Percentiles rank a stretch among this genome's conserved stretches.
Evolutionary conservation across 1,284 basidiomycete species (phyloP).

Genomic region (Ceratobasidium sp.): DNA sequence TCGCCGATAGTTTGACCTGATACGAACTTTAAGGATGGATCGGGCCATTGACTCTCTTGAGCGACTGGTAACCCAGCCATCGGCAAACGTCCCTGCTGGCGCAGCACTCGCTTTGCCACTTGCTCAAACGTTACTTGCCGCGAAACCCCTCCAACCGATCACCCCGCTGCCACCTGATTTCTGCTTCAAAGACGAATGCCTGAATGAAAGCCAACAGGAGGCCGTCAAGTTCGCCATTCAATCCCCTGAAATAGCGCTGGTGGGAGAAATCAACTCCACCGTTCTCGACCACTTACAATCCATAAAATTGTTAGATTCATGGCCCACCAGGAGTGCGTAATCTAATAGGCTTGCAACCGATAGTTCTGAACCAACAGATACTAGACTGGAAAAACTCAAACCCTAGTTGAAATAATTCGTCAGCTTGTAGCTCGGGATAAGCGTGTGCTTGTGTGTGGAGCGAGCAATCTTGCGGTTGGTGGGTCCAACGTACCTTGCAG

Average conservation of each 20-base stretch:
- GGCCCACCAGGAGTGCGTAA: constrained; percentile 86
- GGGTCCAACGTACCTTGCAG: constrained; percentile 46
- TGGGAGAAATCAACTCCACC: not conserved
- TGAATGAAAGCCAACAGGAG: constrained; percentile 87
- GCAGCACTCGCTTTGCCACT: constrained; percentile 54
- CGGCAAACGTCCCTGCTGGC: constrained; percentile 1
- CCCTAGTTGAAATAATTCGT: constrained; percentile 88
- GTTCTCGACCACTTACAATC: not conserved
- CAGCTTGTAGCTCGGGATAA: constrained; percentile 70
- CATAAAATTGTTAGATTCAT: constrained; percentile 68
- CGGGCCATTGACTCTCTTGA: constrained; percentile 76
- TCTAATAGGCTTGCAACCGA: too few relatives aligned
- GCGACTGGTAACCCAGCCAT: constrained; percentile 55
- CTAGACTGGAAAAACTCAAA: constrained; percentile 89
- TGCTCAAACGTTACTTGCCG: constrained; percentile 73
- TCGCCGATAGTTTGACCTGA: constrained; percentile 8
- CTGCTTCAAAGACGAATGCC: constrained; percentile 76
- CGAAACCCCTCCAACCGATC: constrained; percentile 61
- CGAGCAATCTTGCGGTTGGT: constrained; percentile 87
- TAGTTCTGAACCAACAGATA: constrained; percentile 1
- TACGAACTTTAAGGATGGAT: constrained; percentile 72
- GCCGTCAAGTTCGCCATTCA: constrained; percentile 81
- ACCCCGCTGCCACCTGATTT: constrained; percentile 58
- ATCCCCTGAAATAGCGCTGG: constrained; percentile 80
- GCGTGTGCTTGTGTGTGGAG: constrained; percentile 84